phyloP scores from a whole-genome alignment of 345 rosid genomes.

The Corymbia maculata region DNA sequence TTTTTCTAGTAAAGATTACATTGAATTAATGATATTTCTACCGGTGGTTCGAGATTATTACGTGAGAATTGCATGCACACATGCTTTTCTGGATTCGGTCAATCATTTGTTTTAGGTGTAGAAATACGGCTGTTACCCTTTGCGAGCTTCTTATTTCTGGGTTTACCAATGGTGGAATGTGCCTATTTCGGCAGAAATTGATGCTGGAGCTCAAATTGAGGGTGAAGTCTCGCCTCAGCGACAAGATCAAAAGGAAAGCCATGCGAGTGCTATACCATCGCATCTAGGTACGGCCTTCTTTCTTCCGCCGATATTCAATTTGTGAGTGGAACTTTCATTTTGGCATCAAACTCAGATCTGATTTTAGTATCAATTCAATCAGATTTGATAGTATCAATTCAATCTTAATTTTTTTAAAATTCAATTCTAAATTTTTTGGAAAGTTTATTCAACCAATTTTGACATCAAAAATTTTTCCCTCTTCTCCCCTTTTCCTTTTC shows the following conservation, averaged over 20 bases:
- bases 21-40: not conserved
- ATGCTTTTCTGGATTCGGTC: not conserved
- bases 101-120: not conserved
- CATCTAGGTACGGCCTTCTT: not conserved
- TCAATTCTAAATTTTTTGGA: too few species aligned
- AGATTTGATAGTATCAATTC: too few species aligned
- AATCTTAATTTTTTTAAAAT: too few species aligned
- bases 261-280: not conserved
- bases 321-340: not conserved
- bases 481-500: too few species aligned
- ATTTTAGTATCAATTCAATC: too few species aligned
- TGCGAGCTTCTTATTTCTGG: not conserved
- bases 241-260: not conserved
- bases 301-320: not conserved
- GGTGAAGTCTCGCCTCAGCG: not conserved
- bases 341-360: not conserved
- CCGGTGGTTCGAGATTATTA: not conserved
- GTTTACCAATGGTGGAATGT: not conserved
- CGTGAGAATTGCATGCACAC: not conserved
- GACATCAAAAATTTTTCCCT: too few species aligned
- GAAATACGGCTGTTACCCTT: not conserved
- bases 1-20: not conserved
- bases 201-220: not conserved
- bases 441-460: too few species aligned
- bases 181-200: not conserved